Evolutionary conservation across 2,329 filamentous ascomycete species (phyloP).

Genomic region (Gyromitra esculenta): DNA sequence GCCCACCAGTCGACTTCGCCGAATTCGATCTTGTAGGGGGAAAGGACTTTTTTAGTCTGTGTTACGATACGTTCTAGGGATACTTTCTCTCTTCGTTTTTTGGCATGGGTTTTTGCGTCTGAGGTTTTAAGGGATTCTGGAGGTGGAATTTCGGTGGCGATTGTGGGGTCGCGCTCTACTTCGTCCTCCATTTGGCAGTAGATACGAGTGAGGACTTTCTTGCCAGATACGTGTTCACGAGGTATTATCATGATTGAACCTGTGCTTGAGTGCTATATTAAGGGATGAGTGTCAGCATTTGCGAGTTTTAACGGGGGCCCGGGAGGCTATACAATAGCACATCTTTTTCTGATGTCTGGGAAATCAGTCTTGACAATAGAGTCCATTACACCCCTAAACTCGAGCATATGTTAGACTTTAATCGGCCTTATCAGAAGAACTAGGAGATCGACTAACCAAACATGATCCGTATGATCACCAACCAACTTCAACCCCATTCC

Average conservation of each 20-base stretch:
- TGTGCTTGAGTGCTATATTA: slow-evolving; percentile 69
- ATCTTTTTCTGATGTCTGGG: slow-evolving; percentile 82
- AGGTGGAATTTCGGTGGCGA: background rate
- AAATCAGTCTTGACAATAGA: slow-evolving; percentile 77
- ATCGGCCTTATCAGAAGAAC: background rate
- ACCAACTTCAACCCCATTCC: slow-evolving; percentile 66
- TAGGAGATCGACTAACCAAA: slow-evolving; percentile 63
- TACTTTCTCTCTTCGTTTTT: slow-evolving; percentile 71
- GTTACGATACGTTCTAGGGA: slow-evolving; percentile 72
- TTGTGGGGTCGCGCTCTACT: slow-evolving; percentile 57
- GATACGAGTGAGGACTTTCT: slow-evolving; percentile 75
- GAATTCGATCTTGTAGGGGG: slow-evolving; percentile 74
- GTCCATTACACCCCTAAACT: slow-evolving; percentile 74
- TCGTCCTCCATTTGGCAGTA: slow-evolving; percentile 65
- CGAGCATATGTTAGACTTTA: background rate
- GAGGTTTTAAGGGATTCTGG: slow-evolving; percentile 66
- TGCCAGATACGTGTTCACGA: slow-evolving; percentile 69
- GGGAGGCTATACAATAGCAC: slow-evolving; percentile 66
- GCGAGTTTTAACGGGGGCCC: background rate
- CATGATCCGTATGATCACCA: slow-evolving; percentile 75
- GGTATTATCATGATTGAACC: slow-evolving; percentile 85
- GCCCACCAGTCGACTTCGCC: slow-evolving; percentile 78
- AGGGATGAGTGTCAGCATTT: background rate
- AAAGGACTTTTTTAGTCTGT: slow-evolving; percentile 72
- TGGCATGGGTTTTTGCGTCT: slow-evolving; percentile 65